These are phyloP conservation scores for Clonostachys sp. DNA, from an alignment of 2,329 filamentous ascomycete genomes.

Conservation along the genomic window DNA sequence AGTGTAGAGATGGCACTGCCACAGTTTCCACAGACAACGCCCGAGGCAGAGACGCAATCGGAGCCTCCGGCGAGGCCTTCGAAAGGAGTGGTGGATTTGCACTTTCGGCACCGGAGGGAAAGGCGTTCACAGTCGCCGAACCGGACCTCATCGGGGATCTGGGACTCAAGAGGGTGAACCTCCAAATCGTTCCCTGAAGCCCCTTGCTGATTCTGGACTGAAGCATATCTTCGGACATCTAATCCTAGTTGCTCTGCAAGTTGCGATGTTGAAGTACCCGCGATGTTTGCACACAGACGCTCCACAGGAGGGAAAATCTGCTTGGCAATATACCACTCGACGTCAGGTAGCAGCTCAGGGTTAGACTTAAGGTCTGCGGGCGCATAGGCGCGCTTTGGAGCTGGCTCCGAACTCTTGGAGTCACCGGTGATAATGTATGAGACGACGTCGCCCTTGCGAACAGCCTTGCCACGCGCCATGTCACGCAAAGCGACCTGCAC, in stretches of 20 bases:
- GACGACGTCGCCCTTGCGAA: slow-evolving; percentile 94
- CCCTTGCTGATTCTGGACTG: slow-evolving; percentile 35
- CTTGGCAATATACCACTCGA: slow-evolving; percentile 98
- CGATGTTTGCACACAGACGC: slow-evolving; percentile 93
- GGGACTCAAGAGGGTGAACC: slow-evolving; percentile 88
- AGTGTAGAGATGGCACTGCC: slow-evolving; percentile 61
- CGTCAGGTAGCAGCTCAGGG: slow-evolving; percentile 73
- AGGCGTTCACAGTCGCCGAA: slow-evolving; percentile 80
- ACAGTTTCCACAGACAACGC: slow-evolving; percentile 72
- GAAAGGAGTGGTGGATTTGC: slow-evolving; percentile 68
- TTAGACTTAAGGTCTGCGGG: slow-evolving; percentile 78
- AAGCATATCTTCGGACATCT: slow-evolving; percentile 79
- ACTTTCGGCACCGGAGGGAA: slow-evolving; percentile 73
- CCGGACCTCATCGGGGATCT: slow-evolving; percentile 86
- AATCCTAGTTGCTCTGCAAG: slow-evolving; percentile 92
- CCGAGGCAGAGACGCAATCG: slow-evolving; percentile 64
- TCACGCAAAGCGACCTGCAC: slow-evolving; percentile 92
- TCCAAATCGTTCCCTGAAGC: slow-evolving; percentile 57
- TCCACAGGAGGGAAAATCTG: slow-evolving; percentile 98
- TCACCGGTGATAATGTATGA: slow-evolving; percentile 89
- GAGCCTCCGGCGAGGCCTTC: slow-evolving; percentile 64
- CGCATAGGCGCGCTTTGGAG: slow-evolving; percentile 85
- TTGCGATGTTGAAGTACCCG: slow-evolving; percentile 83
- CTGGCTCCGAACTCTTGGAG: slow-evolving; percentile 58
- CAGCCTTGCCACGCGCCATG: slow-evolving; percentile 76